A percentile compares a stretch with the other conserved stretches of the same genome.
Conservation (phyloP, 352 stramenopile genomes). For the Discostella stelligera region DNA sequence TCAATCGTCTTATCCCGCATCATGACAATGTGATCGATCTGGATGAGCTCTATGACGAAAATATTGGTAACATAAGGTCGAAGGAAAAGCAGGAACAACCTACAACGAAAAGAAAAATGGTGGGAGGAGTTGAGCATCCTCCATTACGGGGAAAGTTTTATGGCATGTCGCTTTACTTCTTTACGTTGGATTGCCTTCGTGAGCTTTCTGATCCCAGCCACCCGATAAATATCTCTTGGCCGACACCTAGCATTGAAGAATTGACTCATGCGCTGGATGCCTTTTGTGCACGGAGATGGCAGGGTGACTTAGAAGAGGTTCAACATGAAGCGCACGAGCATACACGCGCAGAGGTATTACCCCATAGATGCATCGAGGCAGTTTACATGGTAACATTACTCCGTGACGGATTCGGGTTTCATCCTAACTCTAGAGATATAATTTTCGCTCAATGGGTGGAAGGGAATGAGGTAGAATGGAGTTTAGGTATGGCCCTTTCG, state of each 20-base stretch:
- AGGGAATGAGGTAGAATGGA: slow-evolving; percentile 82
- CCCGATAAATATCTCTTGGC: slow-evolving; percentile 73
- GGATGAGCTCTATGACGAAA: slow-evolving; percentile 53
- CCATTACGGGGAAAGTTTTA: slow-evolving; percentile 77
- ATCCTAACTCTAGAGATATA: slow-evolving; percentile 73
- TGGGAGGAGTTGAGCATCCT: slow-evolving; percentile 78
- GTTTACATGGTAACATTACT: slow-evolving; percentile 83
- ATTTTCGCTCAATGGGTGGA: slow-evolving; percentile 82
- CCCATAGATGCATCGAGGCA: slow-evolving; percentile 78
- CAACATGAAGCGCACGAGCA: slow-evolving; percentile 69
- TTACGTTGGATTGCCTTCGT: slow-evolving; percentile 78
- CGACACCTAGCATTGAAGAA: slow-evolving; percentile 77
- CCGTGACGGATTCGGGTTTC: slow-evolving; percentile 81
- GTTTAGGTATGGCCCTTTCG: slow-evolving; percentile 74
- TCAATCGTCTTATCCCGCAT: slow-evolving; percentile 74
- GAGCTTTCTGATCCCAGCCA: slow-evolving; percentile 66
- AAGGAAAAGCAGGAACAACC: slow-evolving; percentile 22
- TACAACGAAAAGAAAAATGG: slow-evolving; percentile 47
- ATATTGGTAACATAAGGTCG: slow-evolving; percentile 24
- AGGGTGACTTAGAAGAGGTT: slow-evolving; percentile 72
- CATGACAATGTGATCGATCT: slow-evolving; percentile 60
- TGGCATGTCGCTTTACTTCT: slow-evolving; percentile 83
- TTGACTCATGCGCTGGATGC: slow-evolving; percentile 73
- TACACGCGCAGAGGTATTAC: slow-evolving; percentile 70
- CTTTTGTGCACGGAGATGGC: slow-evolving; percentile 77